These are phyloP conservation scores for Exophiala lecanii-corni DNA, from an alignment of 2,329 filamentous ascomycete genomes.

Conservation along the genomic window DNA sequence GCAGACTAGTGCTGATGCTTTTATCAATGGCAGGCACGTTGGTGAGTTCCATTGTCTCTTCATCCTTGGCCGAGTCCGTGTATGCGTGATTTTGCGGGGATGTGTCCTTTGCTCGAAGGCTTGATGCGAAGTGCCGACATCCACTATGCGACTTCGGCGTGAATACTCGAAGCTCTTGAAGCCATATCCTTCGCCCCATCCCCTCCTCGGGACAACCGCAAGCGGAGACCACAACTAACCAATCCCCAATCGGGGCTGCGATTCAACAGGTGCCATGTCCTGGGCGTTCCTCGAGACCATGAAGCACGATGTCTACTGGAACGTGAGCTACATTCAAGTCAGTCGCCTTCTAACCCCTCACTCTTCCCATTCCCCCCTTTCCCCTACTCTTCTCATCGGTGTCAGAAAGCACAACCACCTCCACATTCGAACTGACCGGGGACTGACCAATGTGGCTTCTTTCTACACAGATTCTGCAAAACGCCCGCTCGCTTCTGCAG, in stretches of 20 bases:
- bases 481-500: constrained; percentile 28
- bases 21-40: constrained; percentile 38
- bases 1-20: constrained; percentile 48
- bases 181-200: too few relatives aligned
- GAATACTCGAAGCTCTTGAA: background rate
- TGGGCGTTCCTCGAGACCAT: constrained; percentile 26
- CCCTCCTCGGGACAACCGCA: too few relatives aligned
- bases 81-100: too few relatives aligned
- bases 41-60: too few relatives aligned
- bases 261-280: constrained; percentile 24
- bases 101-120: too few relatives aligned
- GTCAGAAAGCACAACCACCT: background rate
- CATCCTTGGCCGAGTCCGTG: too few relatives aligned
- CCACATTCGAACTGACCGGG: background rate
- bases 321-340: constrained; percentile 23
- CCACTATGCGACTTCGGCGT: too few relatives aligned
- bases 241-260: too few relatives aligned
- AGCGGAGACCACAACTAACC: too few relatives aligned
- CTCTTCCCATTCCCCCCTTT: too few relatives aligned
- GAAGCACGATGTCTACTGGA: constrained; percentile 23
- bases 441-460: background rate
- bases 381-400: background rate
- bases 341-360: too few relatives aligned
- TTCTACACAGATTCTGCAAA: constrained; percentile 27
- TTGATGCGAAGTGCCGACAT: too few relatives aligned